These are phyloP conservation scores for Mycena alexandri DNA, from an alignment of 768 basidiomycete genomes.

Conservation along the genomic window DNA sequence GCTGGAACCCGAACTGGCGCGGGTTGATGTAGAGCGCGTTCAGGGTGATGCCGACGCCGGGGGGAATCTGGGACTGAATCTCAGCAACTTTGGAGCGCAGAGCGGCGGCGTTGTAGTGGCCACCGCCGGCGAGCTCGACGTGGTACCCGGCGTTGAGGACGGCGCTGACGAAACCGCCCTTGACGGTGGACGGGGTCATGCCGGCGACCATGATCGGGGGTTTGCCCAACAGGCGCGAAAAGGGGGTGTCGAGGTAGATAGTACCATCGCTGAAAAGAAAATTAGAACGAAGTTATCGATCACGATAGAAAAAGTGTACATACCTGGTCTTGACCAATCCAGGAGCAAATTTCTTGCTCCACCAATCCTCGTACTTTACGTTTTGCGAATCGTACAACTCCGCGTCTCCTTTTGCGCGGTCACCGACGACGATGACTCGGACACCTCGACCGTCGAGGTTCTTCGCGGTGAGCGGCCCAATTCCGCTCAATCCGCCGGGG, in stretches of 20 bases:
- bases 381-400: conserved; percentile 81
- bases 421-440: conserved; percentile 90
- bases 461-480: conserved; percentile 89
- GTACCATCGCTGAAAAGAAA: conserved; percentile 80
- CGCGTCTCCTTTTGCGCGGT: conserved; percentile 88
- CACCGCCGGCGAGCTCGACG: conserved; percentile 97
- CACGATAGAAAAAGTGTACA: conserved; percentile 40
- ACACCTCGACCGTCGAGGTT: conserved; percentile 96
- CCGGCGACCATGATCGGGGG: conserved; percentile 99
- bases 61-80: conserved; percentile 86
- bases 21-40: conserved; percentile 99
- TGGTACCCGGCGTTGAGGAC: conserved; percentile 95
- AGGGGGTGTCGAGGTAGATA: conserved; percentile 93
- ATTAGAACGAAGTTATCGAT: background rate
- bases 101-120: conserved; percentile 93
- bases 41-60: conserved; percentile 92
- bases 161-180: conserved; percentile 94
- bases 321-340: conserved; percentile 91
- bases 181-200: conserved; percentile 98
- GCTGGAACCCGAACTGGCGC: conserved; percentile 96
- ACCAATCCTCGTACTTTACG: conserved; percentile 87
- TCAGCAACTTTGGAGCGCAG: conserved; percentile 93
- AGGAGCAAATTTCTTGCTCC: conserved; percentile 92
- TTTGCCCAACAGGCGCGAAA: conserved; percentile 96
- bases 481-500: conserved; percentile 93